These are phyloP conservation scores for Penicillium parvum DNA, from an alignment of 495 filamentous ascomycete genomes.

Conservation along the genomic window DNA sequence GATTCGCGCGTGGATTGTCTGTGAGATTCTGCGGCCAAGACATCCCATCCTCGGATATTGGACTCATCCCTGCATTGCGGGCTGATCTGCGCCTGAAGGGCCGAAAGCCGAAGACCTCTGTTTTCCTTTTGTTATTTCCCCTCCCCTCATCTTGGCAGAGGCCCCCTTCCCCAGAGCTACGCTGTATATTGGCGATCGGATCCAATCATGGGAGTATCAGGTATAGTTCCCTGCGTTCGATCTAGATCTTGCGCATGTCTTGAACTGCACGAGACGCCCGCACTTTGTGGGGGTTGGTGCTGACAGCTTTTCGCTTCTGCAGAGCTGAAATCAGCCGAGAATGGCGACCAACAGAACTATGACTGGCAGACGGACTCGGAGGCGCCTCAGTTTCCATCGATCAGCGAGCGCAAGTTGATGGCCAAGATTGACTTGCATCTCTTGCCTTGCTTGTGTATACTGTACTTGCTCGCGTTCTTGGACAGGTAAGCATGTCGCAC, in stretches of 20 bases:
- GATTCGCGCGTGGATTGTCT: neutral
- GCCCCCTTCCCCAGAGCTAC: neutral
- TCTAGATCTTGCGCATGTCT: neutral
- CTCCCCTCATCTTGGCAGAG: neutral
- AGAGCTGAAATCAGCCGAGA: constrained; percentile 24
- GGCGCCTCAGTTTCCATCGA: constrained; percentile 37
- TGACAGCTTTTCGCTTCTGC: constrained; percentile 10
- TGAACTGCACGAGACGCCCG: neutral
- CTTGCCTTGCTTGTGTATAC: constrained; percentile 73
- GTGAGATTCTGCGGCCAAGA: neutral
- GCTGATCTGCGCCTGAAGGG: constrained; percentile 10
- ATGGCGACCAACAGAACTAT: constrained; percentile 14
- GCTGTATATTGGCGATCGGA: neutral
- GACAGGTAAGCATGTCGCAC: constrained; percentile 54
- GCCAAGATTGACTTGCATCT: constrained; percentile 75
- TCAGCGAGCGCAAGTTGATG: constrained; percentile 69
- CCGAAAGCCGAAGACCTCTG: neutral
- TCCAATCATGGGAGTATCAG: constrained; percentile 17
- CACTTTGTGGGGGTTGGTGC: neutral
- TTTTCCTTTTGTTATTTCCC: neutral
- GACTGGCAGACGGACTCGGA: constrained; percentile 13
- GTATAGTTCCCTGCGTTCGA: constrained; percentile 4
- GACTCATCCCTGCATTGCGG: constrained; percentile 13
- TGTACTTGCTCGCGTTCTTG: constrained; percentile 85
- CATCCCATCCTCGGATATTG: constrained; percentile 4